Evolutionary conservation across 2,329 filamentous ascomycete species (phyloP).

Genomic region (Penicillium sp.): DNA sequence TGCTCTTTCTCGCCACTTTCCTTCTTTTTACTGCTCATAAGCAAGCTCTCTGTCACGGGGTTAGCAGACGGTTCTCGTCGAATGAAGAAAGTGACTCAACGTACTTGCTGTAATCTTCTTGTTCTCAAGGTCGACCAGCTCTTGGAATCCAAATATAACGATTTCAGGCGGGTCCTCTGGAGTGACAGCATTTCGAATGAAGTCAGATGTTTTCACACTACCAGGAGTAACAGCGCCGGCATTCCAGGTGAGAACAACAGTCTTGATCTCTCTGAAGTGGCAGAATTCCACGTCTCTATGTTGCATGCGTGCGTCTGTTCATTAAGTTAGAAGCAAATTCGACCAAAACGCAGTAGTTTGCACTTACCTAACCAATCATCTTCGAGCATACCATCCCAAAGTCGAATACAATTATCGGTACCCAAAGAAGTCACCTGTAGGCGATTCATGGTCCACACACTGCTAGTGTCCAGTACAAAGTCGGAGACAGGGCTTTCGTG

Average conservation of each 20-base stretch:
- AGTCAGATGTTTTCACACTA: slow-evolving; percentile 73
- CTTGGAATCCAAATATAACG: slow-evolving; percentile 93
- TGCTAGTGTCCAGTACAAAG: slow-evolving; percentile 75
- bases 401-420: slow-evolving; percentile 76
- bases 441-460: slow-evolving; percentile 81
- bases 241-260: slow-evolving; percentile 91
- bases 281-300: slow-evolving; percentile 79
- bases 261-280: slow-evolving; percentile 77
- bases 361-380: slow-evolving; percentile 81
- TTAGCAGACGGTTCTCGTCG: slow-evolving; percentile 28
- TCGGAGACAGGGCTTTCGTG: slow-evolving; percentile 81
- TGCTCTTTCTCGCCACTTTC: slow-evolving; percentile 75
- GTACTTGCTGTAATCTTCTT: slow-evolving; percentile 93
- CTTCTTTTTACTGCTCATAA: slow-evolving; percentile 79
- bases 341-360: not conserved
- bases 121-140: slow-evolving; percentile 96
- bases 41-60: slow-evolving; percentile 65
- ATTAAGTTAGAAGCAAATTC: slow-evolving; percentile 17
- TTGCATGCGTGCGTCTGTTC: slow-evolving; percentile 77
- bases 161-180: slow-evolving; percentile 82
- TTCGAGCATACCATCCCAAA: slow-evolving; percentile 91
- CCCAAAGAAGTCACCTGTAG: slow-evolving; percentile 85
- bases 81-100: slow-evolving; percentile 29
- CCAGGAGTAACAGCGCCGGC: slow-evolving; percentile 93
- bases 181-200: slow-evolving; percentile 78